phyloP scores from a whole-genome alignment of 225 moss, liverwort and hornwort genomes.

The Marchantia polymorpha region DNA sequence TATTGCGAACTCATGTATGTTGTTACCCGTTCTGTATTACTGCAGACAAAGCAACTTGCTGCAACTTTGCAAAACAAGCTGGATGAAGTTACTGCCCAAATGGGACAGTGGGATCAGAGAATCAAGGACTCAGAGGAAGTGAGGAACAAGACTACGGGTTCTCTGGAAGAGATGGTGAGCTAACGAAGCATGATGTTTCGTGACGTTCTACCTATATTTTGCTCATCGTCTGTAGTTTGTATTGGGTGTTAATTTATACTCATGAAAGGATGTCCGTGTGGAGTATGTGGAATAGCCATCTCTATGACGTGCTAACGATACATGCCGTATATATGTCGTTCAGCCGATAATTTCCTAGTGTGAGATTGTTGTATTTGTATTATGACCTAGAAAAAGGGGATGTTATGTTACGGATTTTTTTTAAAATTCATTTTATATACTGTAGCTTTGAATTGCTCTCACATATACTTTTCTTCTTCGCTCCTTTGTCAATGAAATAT shows the following conservation, averaged over 20 bases:
- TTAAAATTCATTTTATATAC: no score
- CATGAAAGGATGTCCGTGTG: no score
- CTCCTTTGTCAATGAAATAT: neutral
- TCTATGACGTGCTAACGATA: no score
- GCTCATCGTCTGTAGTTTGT: neutral
- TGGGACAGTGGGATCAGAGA: constrained; percentile 21
- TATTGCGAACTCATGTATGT: no score
- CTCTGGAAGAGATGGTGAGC: constrained; percentile 44
- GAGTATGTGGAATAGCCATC: no score
- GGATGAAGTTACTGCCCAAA: constrained; percentile 24
- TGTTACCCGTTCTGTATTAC: neutral
- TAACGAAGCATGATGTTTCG: neutral
- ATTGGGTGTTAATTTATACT: no score
- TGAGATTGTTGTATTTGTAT: no score
- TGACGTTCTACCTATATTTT: neutral
- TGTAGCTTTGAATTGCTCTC: no score
- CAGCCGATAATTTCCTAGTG: no score
- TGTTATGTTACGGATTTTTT: no score
- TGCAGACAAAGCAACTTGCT: constrained; percentile 28
- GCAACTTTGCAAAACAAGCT: constrained; percentile 23
- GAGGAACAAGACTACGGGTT: constrained; percentile 21
- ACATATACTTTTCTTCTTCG: neutral
- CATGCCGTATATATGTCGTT: no score
- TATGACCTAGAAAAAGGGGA: no score
- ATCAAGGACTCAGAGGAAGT: constrained; percentile 36